phyloP scores from a whole-genome alignment of 139 green algal genomes.

The Chlamydomonas applanata region DNA sequence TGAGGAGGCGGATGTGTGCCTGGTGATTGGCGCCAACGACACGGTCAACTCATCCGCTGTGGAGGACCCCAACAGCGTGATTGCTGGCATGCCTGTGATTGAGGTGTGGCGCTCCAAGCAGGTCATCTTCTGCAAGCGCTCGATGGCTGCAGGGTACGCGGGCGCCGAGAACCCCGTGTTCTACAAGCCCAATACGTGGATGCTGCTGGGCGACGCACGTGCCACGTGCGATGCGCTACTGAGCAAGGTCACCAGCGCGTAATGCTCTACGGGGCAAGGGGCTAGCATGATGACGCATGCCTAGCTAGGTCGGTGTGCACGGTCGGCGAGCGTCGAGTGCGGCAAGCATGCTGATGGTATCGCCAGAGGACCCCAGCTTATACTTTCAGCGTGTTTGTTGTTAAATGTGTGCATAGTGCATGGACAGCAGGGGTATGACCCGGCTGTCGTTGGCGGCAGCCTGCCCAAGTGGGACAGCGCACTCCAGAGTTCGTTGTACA shows the following conservation, averaged over 20 bases:
- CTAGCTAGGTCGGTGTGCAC: no score
- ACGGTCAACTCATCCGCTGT: slow-evolving; percentile 78
- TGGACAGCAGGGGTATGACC: no score
- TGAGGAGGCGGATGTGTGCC: slow-evolving; percentile 52
- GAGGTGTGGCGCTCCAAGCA: slow-evolving; percentile 72
- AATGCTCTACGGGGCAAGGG: neutral
- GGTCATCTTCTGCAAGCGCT: slow-evolving; percentile 76
- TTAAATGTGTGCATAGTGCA: no score
- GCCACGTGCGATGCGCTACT: neutral
- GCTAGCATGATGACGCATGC: no score
- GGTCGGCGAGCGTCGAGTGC: no score
- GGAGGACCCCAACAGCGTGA: slow-evolving; percentile 64
- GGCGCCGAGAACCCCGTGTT: slow-evolving; percentile 73
- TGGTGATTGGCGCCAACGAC: slow-evolving; percentile 82
- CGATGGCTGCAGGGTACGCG: slow-evolving; percentile 64
- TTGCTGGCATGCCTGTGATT: slow-evolving; percentile 35
- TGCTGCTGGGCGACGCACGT: slow-evolving; percentile 83
- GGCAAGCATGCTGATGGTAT: no score
- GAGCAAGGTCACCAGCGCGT: neutral
- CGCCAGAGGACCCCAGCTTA: no score
- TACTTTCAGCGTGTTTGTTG: no score
- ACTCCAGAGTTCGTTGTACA: no score
- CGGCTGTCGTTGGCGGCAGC: no score
- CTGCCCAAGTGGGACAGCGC: no score
- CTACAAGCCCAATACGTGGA: slow-evolving; percentile 79